Conservation (phyloP, 192 early-diverging fungal genomes). For the Coemansia sp. region DNA sequence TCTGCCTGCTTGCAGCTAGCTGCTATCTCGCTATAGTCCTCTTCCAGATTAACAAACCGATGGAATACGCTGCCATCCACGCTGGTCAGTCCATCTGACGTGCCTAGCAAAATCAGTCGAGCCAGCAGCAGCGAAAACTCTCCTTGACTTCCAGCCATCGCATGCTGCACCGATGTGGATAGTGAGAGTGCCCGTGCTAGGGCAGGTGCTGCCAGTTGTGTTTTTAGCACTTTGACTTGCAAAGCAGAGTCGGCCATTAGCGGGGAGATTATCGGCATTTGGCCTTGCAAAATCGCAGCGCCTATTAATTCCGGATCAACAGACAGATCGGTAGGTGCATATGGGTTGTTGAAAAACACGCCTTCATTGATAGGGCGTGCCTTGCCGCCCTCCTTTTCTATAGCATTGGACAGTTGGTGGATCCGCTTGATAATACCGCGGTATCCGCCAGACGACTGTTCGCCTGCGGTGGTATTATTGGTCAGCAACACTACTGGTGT, state of each 20-base stretch:
- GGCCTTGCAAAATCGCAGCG: slow-evolving; percentile 59
- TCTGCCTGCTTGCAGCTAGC: slow-evolving; percentile 40
- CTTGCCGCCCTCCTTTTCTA: slow-evolving; percentile 70
- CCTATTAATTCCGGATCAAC: slow-evolving; percentile 57
- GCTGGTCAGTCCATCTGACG: slow-evolving; percentile 46
- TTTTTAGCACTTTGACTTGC: slow-evolving; percentile 41
- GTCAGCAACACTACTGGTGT: slow-evolving; percentile 38
- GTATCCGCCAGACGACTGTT: slow-evolving; percentile 10
- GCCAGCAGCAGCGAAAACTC: slow-evolving; percentile 67
- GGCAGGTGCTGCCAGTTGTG: slow-evolving; percentile 48
- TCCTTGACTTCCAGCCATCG: slow-evolving; percentile 42
- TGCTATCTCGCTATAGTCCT: slow-evolving; percentile 65
- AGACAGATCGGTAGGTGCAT: slow-evolving; percentile 14
- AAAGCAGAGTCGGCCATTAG: slow-evolving; percentile 55
- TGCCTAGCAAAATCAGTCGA: slow-evolving; percentile 60
- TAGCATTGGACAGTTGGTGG: slow-evolving; percentile 58
- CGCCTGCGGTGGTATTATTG: neutral
- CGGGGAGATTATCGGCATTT: slow-evolving; percentile 61
- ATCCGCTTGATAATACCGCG: slow-evolving; percentile 15
- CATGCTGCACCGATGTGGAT: slow-evolving; percentile 50
- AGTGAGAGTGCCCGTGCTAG: slow-evolving; percentile 57
- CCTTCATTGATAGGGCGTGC: slow-evolving; percentile 68
- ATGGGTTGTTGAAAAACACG: slow-evolving; percentile 54
- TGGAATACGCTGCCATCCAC: slow-evolving; percentile 54
- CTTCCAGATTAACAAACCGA: slow-evolving; percentile 77